Evolutionary conservation across 108 stramenopile genomes (phyloP), one percentile per base, ranked within the genome.

Genomic region (Skeletonema menzelii): DNA sequence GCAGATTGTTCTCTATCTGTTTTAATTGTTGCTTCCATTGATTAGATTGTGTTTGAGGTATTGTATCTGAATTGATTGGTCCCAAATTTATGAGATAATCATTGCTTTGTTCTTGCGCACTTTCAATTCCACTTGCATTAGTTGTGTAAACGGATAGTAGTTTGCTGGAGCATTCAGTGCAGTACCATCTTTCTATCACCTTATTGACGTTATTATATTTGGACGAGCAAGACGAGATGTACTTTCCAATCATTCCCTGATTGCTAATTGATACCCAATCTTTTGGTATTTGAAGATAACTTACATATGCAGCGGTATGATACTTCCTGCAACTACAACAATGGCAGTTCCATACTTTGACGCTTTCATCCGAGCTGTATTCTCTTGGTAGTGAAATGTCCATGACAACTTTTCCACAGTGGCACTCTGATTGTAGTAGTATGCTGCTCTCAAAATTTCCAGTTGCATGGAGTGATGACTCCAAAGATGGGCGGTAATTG

Each of bases 291-390:
- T 47, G 31, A 8, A 82, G 62, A 55, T 77, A 82, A 60, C 70
- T 72, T 2, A 31, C 30, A 63, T 63, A 73, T 12, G 76, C 72
- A 15, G 64, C 42, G 22, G 49, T 61, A 44, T 82, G 82, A 67
- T 67, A 82, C 49, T 67, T 77, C 13, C 82, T 76, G 55, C 82
- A 82, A 10, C 35, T 30, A 8, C 42, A 17, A 56, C 82, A 82
- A 40, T 82, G 82, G 27, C 82, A 82, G 62, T 77, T 70, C 27
- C 68, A 66, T 19, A 53, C 49, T 10, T 24, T 53, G 8, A 20
- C 22, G 49, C 17, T 0, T 1, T 24, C 7, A 22, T 53, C 8
- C 10, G 40, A 42, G 40, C 3, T 53, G 49, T 22, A n/a, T 20
- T 53, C 22, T 1, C 2, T 8, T 53, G 49, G 22, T 2, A 53